Percentiles rank a stretch among this genome's conserved stretches.
phyloP scores from a whole-genome alignment of 2,329 filamentous ascomycete genomes.

The Pseudopithomyces maydicus region DNA sequence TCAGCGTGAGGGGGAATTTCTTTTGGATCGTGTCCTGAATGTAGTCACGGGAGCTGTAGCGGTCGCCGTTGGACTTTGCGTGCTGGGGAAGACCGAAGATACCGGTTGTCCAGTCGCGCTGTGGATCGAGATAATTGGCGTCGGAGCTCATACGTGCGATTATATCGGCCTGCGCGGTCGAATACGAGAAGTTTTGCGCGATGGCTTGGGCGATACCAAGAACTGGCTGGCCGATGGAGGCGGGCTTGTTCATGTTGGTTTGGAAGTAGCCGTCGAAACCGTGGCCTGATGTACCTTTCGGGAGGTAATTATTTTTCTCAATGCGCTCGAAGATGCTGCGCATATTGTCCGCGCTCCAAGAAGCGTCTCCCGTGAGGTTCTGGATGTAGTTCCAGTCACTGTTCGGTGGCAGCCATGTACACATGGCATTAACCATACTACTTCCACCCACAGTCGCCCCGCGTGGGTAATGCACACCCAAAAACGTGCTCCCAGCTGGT shows the following conservation, averaged over 20 bases:
- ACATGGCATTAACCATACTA: slow-evolving; percentile 61
- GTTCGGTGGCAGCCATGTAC: slow-evolving; percentile 57
- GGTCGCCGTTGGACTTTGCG: slow-evolving; percentile 52
- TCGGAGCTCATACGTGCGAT: slow-evolving; percentile 52
- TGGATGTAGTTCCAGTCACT: slow-evolving; percentile 65
- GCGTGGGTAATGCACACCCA: slow-evolving; percentile 63
- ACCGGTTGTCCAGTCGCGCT: slow-evolving; percentile 54
- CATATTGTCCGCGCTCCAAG: slow-evolving; percentile 59
- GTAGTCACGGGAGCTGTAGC: slow-evolving; percentile 61
- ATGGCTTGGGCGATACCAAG: slow-evolving; percentile 40
- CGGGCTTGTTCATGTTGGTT: slow-evolving; percentile 56
- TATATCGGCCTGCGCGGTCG: slow-evolving; percentile 56
- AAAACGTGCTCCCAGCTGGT: slow-evolving; percentile 54
- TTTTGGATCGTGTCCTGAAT: slow-evolving; percentile 54
- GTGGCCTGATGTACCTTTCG: slow-evolving; percentile 52
- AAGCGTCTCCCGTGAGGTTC: slow-evolving; percentile 62
- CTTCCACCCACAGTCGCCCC: slow-evolving; percentile 61
- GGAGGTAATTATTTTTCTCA: slow-evolving; percentile 60
- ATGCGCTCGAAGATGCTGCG: slow-evolving; percentile 58
- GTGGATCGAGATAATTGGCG: slow-evolving; percentile 53
- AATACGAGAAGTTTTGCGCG: slow-evolving; percentile 41
- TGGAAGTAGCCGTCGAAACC: slow-evolving; percentile 62
- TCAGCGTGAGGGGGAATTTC: slow-evolving; percentile 28
- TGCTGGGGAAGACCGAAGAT: slow-evolving; percentile 64
- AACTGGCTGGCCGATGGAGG: slow-evolving; percentile 50